Conservation (phyloP, 2,329 filamentous ascomycete species). For the Phialocephala subalpina region DNA sequence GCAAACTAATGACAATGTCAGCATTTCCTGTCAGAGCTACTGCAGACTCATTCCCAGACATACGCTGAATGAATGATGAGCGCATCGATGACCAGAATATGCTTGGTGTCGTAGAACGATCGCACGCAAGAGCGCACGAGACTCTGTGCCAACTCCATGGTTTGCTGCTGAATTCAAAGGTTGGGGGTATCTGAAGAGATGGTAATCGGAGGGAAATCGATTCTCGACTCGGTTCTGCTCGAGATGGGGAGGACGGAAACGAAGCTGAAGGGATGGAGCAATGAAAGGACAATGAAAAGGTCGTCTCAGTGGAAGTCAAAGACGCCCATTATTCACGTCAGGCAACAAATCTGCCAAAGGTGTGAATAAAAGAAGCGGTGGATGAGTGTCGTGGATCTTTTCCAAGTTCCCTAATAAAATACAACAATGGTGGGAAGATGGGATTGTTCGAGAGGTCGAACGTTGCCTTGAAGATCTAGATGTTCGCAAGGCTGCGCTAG, state of each 20-base stretch:
- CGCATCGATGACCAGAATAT: constrained; percentile 84
- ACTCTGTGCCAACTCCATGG: constrained; percentile 74
- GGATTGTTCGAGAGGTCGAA: not conserved
- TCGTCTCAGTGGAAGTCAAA: constrained; percentile 19
- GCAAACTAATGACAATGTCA: constrained; percentile 60
- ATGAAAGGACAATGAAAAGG: constrained; percentile 19
- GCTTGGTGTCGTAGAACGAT: constrained; percentile 86
- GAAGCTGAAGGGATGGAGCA: not conserved
- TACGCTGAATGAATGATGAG: constrained; percentile 77
- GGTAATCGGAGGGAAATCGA: not conserved
- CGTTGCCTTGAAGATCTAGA: constrained; percentile 4
- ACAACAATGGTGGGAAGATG: not conserved
- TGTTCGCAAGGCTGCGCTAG: constrained; percentile 1
- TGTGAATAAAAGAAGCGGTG: constrained; percentile 22
- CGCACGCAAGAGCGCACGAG: constrained; percentile 87
- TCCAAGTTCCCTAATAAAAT: not conserved
- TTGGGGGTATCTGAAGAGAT: not conserved
- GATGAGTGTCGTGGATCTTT: not conserved
- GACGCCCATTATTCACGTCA: constrained; percentile 36
- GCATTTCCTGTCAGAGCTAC: constrained; percentile 30
- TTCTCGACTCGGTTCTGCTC: not conserved
- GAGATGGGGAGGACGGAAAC: not conserved
- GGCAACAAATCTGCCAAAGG: constrained; percentile 26
- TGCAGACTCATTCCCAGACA: constrained; percentile 42
- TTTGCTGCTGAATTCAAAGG: not conserved